These are phyloP conservation scores for Pulveroboletus sp. DNA, from an alignment of 1,284 basidiomycete genomes.

Conservation along the genomic window DNA sequence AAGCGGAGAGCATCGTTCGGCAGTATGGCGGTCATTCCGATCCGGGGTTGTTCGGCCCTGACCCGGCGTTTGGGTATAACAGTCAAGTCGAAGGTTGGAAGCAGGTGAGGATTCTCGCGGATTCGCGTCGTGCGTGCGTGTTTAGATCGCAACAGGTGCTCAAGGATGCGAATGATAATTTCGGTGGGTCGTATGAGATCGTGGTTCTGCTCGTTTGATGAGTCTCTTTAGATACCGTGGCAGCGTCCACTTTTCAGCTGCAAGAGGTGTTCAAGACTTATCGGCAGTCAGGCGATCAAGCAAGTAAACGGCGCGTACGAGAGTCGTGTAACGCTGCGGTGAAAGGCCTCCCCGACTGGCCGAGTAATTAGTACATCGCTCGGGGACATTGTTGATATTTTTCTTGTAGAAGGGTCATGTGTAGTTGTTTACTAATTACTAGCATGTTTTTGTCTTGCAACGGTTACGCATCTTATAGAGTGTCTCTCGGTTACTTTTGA, in stretches of 20 bases:
- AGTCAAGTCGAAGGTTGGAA: slow-evolving; percentile 48
- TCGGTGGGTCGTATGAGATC: slow-evolving; percentile 40
- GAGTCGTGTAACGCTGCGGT: slow-evolving; percentile 63
- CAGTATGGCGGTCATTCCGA: slow-evolving; percentile 40
- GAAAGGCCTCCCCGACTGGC: slow-evolving; percentile 59
- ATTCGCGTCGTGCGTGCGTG: neutral
- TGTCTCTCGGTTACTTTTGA: too few species aligned
- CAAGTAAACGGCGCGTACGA: slow-evolving; percentile 58
- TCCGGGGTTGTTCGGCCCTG: slow-evolving; percentile 27
- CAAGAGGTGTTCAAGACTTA: slow-evolving; percentile 59
- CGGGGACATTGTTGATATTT: neutral
- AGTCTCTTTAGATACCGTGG: slow-evolving; percentile 47
- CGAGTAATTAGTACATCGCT: slow-evolving; percentile 30
- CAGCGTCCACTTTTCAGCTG: slow-evolving; percentile 60
- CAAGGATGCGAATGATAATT: slow-evolving; percentile 52
- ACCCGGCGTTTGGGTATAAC: slow-evolving; percentile 32
- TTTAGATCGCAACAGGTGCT: slow-evolving; percentile 41
- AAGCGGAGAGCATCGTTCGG: slow-evolving; percentile 43
- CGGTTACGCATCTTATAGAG: neutral
- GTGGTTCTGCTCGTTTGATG: neutral
- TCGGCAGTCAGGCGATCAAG: slow-evolving; percentile 55
- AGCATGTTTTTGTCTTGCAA: slow-evolving; percentile 1
- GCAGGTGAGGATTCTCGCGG: slow-evolving; percentile 41
- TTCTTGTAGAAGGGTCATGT: neutral
- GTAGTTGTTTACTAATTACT: slow-evolving; percentile 11